A percentile compares a stretch with the other conserved stretches of the same genome.
Evolutionary conservation across 2,329 filamentous ascomycete species (phyloP).

Genomic region (Paramyrothecium roridum): DNA sequence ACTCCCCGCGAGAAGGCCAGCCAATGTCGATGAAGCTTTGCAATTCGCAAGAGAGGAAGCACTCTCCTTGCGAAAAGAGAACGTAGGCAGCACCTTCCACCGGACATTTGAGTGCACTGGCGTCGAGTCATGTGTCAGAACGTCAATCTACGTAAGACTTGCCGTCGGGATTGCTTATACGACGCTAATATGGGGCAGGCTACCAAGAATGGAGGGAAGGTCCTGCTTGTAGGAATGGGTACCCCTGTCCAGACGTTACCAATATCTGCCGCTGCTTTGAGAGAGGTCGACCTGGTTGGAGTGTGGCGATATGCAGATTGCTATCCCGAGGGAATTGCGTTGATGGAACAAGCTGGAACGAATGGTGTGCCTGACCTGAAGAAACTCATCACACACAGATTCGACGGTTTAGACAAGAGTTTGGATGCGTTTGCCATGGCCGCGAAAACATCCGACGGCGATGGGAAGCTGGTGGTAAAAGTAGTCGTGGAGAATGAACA

Average conservation of each 20-base stretch:
- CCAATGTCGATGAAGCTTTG: conserved; percentile 2
- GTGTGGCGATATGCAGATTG: conserved; percentile 6
- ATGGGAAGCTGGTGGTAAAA: conserved; percentile 4
- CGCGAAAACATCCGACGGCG: background rate
- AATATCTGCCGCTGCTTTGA: conserved; percentile 2
- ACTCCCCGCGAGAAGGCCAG: background rate
- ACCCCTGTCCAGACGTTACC: conserved; percentile 12
- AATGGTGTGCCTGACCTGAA: conserved; percentile 2
- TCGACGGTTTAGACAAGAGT: background rate
- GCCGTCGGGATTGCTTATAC: background rate
- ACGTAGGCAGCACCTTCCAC: conserved; percentile 2
- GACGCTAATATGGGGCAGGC: conserved; percentile 1
- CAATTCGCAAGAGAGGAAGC: conserved; percentile 8
- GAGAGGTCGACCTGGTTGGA: conserved; percentile 5
- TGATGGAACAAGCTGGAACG: no score
- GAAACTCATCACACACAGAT: conserved; percentile 5
- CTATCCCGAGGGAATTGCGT: conserved; percentile 2
- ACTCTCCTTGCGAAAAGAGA: conserved; percentile 2
- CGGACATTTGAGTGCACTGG: conserved; percentile 14
- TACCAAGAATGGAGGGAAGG: conserved; percentile 6
- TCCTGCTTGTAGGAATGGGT: conserved; percentile 14
- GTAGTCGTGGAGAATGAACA: conserved; percentile 3
- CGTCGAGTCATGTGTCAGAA: conserved; percentile 11
- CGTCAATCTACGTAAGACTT: conserved; percentile 5
- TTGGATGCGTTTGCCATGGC: conserved; percentile 4